A percentile compares a stretch with the other conserved stretches of the same genome.
Evolutionary conservation across 768 basidiomycete genomes (phyloP).

Genomic region (Hemileccinum rubropunctum): DNA sequence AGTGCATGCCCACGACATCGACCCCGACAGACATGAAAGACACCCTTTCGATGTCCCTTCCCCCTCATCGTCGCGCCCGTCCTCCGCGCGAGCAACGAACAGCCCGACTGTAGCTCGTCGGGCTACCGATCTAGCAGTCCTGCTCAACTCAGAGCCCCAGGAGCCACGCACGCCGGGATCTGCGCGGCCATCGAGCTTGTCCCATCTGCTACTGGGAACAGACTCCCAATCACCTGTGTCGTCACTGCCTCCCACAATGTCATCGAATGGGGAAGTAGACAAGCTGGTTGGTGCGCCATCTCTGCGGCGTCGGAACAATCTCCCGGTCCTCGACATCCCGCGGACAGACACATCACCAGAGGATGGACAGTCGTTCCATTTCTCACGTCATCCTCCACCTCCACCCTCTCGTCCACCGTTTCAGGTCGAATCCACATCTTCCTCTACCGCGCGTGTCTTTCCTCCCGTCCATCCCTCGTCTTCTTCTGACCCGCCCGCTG

Average conservation of each 20-base stretch:
- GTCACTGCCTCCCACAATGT: conserved; percentile 9
- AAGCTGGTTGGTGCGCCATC: conserved; percentile 24
- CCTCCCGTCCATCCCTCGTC: conserved; percentile 38
- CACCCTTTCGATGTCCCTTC: conserved; percentile 34
- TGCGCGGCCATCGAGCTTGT: conserved; percentile 43
- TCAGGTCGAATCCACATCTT: conserved; percentile 21
- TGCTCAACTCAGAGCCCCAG: conserved; percentile 64
- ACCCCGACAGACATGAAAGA: conserved; percentile 27
- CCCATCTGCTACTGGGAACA: conserved; percentile 36
- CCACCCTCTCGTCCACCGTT: conserved; percentile 21
- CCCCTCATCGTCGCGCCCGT: conserved; percentile 37
- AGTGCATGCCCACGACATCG: conserved; percentile 22
- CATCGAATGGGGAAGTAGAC: conserved; percentile 24
- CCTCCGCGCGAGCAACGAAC: conserved; percentile 31
- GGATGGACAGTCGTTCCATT: conserved; percentile 19
- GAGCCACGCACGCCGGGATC: conserved; percentile 35
- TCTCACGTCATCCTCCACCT: conserved; percentile 24
- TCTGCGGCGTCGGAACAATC: conserved; percentile 29
- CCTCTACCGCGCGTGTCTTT: conserved; percentile 21
- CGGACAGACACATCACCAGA: conserved; percentile 24
- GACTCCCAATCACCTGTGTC: conserved; percentile 25
- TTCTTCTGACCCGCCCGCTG: conserved; percentile 28
- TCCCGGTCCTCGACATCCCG: conserved; percentile 33
- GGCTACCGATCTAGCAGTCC: conserved; percentile 73
- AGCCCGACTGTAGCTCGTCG: conserved; percentile 55